Percentiles rank a stretch among this genome's conserved stretches.
Conservation (phyloP, 805 yeast genomes). For the Vanderwaltozyma verrucispora region DNA sequence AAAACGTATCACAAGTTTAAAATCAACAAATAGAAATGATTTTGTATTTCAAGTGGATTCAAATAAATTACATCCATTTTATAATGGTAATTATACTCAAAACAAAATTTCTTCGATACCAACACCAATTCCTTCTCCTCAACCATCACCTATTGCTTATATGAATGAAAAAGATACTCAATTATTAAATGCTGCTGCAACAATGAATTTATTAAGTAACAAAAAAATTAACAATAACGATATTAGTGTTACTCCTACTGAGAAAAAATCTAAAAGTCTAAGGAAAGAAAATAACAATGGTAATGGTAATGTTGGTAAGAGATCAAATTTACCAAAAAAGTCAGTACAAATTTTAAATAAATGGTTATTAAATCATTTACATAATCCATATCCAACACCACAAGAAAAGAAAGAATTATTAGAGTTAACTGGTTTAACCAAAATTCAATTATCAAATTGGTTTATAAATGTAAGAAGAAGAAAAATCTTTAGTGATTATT, state of each 20-base stretch:
- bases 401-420: conserved; percentile 63
- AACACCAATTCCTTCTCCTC: conserved; percentile 3
- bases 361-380: conserved; percentile 66
- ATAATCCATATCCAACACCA: conserved; percentile 78
- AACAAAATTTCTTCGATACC: not conserved
- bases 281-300: not conserved
- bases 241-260: not conserved
- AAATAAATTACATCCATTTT: not conserved
- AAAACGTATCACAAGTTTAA: too few species aligned
- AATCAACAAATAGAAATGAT: too few species aligned
- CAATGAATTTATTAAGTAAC: conserved; percentile 1
- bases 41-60: not conserved
- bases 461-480: conserved; percentile 80
- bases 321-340: conserved; percentile 71
- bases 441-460: conserved; percentile 80
- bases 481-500: conserved; percentile 37
- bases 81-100: not conserved
- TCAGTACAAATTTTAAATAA: conserved; percentile 61
- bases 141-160: conserved; percentile 1
- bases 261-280: not conserved
- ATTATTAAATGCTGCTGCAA: conserved; percentile 2
- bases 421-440: conserved; percentile 64
- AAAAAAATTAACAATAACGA: not conserved
- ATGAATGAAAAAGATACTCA: conserved; percentile 1
- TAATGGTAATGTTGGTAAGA: conserved; percentile 21